Evolutionary conservation across 2,329 filamentous ascomycete species (phyloP).

Genomic region (Ophiostoma sp.): DNA sequence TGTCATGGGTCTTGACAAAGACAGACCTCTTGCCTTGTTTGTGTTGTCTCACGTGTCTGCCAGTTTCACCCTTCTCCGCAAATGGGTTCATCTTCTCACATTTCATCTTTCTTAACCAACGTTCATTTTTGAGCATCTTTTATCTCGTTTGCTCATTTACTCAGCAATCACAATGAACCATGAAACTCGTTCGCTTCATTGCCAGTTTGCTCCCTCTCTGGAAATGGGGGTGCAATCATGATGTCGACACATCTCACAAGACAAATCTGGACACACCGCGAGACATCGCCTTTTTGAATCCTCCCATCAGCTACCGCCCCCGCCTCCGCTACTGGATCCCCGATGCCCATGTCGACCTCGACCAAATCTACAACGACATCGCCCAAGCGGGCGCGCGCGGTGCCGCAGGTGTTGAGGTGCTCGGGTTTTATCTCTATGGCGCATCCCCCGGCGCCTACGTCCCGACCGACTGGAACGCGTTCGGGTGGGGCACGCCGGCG

Average conservation of each 20-base stretch:
- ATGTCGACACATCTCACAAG: background rate
- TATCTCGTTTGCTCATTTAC: background rate
- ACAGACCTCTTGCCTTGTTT: background rate
- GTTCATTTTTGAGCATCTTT: background rate
- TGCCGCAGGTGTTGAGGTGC: background rate
- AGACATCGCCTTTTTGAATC: background rate
- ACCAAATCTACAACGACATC: constrained; percentile 8
- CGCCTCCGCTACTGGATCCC: constrained; percentile 12
- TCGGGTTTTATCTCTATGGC: background rate
- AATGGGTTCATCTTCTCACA: background rate
- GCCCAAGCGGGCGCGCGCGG: constrained; percentile 8
- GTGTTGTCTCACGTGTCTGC: background rate
- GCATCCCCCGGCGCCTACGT: background rate
- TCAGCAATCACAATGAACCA: background rate
- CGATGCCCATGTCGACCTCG: background rate
- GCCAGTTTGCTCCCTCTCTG: background rate
- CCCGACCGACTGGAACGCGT: background rate
- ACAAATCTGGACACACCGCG: background rate
- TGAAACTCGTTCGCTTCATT: background rate
- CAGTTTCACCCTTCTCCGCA: background rate
- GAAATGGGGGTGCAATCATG: background rate
- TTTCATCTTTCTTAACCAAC: background rate
- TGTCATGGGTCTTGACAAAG: background rate
- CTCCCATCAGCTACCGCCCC: background rate
- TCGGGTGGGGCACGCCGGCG: constrained; percentile 12